Evolutionary conservation across 179 eudicot genomes (phyloP), one percentile per base, ranked within the genome.

Genomic region (Carnegiea gigantea): DNA sequence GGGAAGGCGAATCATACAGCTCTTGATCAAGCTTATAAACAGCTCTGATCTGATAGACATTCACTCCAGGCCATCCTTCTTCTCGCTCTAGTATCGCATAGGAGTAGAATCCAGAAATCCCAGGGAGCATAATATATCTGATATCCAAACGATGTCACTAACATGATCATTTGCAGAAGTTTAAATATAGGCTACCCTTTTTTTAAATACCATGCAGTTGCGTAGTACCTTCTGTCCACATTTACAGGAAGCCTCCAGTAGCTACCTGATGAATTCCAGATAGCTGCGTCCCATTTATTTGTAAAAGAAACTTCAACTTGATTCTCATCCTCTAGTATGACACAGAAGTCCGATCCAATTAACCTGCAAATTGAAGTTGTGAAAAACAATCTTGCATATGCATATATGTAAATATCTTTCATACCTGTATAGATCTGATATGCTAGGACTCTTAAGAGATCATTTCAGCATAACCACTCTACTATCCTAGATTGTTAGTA

Each of bases 101-200:
- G 6, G 91, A 84, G 72, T 92, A 92, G 82, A 92, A 92, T n/a
- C 95, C 95, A 2, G 90, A 83, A 36, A 76, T 36, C 26, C 92
- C 93, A 6, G 92, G 86, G 43, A 88, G 87, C 91, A 92, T 70
- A 74, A 92, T 81, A 54, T 85, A 89, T 84, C 94, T 91, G 82
- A 59, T 20, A 70, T 75, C 36, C 62, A 48, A 40, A 24, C 21
- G 24, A 1, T 60, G 36, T 65, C 51, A 77, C 12, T 0, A 8
- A 76, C 2, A 48, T 51, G 24, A 48, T 28, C 38, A 65, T 46
- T 77, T 64, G 0, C 13, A 36, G 15, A 26, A 67, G 28, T 76
- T 10, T 1, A 36, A 24, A 33, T 24, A 12, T 18, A 8, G 0
- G 5, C 0, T 59, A 11, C 36, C 38, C 33, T 49, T 46, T 38